Evolutionary conservation across 345 rosid genomes (phyloP).

Genomic region (Sonneratia alba): DNA sequence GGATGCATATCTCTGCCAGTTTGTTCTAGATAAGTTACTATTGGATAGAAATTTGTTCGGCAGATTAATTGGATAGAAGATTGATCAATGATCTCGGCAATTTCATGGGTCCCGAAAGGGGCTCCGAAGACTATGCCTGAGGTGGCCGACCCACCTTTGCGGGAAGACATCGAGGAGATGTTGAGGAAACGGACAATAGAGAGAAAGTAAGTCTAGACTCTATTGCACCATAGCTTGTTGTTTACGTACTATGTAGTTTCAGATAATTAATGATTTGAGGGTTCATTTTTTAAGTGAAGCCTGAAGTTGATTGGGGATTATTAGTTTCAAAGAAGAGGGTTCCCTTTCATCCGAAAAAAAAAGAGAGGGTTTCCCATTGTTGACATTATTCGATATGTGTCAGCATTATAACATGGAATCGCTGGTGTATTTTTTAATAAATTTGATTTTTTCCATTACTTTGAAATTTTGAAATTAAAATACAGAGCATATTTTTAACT

Average conservation of each 20-base stretch:
- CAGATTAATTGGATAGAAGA: too few relatives aligned
- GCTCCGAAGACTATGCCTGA: constrained; percentile 51
- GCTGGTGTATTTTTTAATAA: neutral
- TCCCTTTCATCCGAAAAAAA: too few relatives aligned
- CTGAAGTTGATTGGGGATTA: neutral
- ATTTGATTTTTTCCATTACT: neutral
- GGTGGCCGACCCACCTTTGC: constrained; percentile 68
- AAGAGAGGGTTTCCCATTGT: neutral
- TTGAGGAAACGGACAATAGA: constrained; percentile 42
- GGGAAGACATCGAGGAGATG: constrained; percentile 74
- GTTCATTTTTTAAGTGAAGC: neutral
- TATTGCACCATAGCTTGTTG: neutral
- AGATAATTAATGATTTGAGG: neutral
- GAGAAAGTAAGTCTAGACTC: constrained; percentile 25
- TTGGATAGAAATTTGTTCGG: too few relatives aligned
- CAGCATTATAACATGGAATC: neutral
- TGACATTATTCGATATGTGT: neutral
- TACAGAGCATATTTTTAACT: neutral
- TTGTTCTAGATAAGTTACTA: too few relatives aligned
- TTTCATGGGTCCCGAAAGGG: constrained; percentile 89
- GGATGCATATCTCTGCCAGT: too few relatives aligned
- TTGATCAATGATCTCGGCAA: constrained; percentile 54
- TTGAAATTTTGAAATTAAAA: neutral
- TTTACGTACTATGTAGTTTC: neutral
- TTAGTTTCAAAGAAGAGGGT: neutral